phyloP scores from a whole-genome alignment of 2,329 filamentous ascomycete genomes.

The Xylariaceae sp. region DNA sequence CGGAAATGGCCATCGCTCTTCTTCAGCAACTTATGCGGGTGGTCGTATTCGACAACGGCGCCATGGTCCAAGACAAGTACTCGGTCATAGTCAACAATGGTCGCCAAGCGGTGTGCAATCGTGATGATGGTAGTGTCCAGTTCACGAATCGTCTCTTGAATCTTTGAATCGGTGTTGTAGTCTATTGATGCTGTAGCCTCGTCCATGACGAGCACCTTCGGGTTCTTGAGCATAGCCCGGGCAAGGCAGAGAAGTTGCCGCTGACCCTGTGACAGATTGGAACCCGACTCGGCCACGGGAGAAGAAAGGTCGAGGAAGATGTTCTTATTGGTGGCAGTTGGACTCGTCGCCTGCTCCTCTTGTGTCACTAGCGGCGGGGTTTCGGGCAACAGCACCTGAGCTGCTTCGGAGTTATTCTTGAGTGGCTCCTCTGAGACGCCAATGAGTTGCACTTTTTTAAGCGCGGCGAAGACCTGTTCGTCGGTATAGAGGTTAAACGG shows the following conservation, averaged over 20 bases:
- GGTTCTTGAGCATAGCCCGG: conserved; percentile 83
- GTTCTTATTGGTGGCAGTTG: conserved; percentile 78
- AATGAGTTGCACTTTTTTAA: conserved; percentile 87
- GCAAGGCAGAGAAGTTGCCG: conserved; percentile 92
- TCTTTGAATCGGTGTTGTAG: conserved; percentile 91
- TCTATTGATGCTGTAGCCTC: conserved; percentile 97
- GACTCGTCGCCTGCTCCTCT: conserved; percentile 18
- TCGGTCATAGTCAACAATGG: conserved; percentile 97
- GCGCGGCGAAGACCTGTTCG: conserved; percentile 80
- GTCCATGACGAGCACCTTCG: conserved; percentile 97
- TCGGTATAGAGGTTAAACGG: conserved; percentile 87
- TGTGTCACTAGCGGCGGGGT: conserved; percentile 4
- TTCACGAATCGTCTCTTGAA: conserved; percentile 94
- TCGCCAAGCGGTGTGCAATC: conserved; percentile 91
- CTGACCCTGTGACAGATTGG: conserved; percentile 93
- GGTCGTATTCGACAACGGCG: conserved; percentile 80
- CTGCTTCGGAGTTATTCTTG: conserved; percentile 17
- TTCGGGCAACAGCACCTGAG: conserved; percentile 9
- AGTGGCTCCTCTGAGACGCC: conserved; percentile 46
- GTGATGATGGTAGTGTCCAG: conserved; percentile 92
- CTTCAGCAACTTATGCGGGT: conserved; percentile 76
- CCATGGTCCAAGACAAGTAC: conserved; percentile 92
- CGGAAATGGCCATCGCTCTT: conserved; percentile 62
- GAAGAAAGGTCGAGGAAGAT: conserved; percentile 85
- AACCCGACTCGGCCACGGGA: conserved; percentile 81